Evolutionary conservation across 2,329 filamentous ascomycete genomes (phyloP).

Genomic region (Alternaria solani): DNA sequence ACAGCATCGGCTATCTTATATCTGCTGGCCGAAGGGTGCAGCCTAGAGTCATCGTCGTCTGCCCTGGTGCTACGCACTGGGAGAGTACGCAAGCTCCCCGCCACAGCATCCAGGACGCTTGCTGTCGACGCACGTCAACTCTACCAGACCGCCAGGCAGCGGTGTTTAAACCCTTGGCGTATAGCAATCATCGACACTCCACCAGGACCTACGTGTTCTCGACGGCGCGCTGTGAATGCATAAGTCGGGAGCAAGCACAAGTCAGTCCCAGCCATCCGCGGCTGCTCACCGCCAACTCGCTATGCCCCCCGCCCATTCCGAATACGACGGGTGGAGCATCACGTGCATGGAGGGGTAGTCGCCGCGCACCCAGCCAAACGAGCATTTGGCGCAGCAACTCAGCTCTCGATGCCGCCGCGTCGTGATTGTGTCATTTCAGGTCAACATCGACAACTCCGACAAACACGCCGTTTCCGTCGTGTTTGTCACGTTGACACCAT

Average conservation of each 20-base stretch:
- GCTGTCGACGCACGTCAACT: constrained; percentile 30
- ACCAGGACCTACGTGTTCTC: constrained; percentile 35
- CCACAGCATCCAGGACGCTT: constrained; percentile 37
- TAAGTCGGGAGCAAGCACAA: constrained; percentile 17
- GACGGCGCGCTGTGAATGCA: constrained; percentile 29
- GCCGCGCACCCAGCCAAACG: constrained; percentile 9
- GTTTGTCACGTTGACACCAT: constrained; percentile 4
- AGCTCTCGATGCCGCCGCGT: background rate
- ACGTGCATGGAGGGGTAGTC: constrained; percentile 48
- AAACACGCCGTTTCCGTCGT: background rate
- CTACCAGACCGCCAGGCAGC: constrained; percentile 42
- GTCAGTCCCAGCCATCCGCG: constrained; percentile 42
- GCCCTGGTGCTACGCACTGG: constrained; percentile 7
- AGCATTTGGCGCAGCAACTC: background rate
- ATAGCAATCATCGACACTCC: constrained; percentile 18
- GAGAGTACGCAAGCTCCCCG: constrained; percentile 48
- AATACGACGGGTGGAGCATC: constrained; percentile 3
- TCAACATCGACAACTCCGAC: background rate
- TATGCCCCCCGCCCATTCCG: constrained; percentile 13
- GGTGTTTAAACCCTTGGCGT: constrained; percentile 37
- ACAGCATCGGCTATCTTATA: constrained; percentile 24
- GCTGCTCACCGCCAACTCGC: constrained; percentile 48
- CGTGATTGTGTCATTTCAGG: background rate
- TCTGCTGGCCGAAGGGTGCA: constrained; percentile 4
- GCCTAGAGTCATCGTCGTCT: constrained; percentile 41